Base-by-base conservation (phyloP, 768 basidiomycete genomes). In the Hydnomerulius pinastri region DNA sequence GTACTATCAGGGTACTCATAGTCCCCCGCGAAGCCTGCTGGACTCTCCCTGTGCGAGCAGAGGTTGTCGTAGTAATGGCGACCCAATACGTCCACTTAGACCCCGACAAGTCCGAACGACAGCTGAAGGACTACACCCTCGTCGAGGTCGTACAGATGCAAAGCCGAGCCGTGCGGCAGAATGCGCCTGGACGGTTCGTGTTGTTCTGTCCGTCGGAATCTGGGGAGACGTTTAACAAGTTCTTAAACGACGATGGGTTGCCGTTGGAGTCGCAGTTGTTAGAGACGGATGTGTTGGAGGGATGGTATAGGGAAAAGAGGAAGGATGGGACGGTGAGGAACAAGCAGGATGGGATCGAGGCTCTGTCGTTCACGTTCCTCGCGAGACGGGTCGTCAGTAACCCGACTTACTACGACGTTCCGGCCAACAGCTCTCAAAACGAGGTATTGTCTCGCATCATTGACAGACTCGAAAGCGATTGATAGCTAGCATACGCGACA, bases 81-180 rank as follows among this genome's bases (percentile, higher is more conserved):
- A 92, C 95, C 4, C 97, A 99, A 66, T 96, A 91, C 66, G 66
- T 85, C 21, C 73, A 81, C 48, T 58, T 75, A 6, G 72, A 76
- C 33, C 68, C 65, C 30, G 74, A 72, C 46, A 76, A 71, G 12
- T 63, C 73, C 8, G 83, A 86, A 52, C 82, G 88, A 20, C 85
- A 87, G 58, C 64, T 96, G 43, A 77, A 78, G 37, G 92, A 94
- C 64, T 98, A 98, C 67, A 73, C 74, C 0, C 71, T 96, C 30
- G 76, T 81, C 17, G 94, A 98, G 58, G 70, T 99, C 29, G 83
- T 90, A 43, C 85, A 83, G 50, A 98, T 99, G 95, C 95, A 98
- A 68, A 83, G 90, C 47, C 81, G 83, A 27, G 94, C 94, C 4
- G 79, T 92, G 11, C 79, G 78, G 47, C 82, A 85, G 55, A 70